phyloP scores from a whole-genome alignment of 495 filamentous ascomycete genomes.

The Penicillium daleae region DNA sequence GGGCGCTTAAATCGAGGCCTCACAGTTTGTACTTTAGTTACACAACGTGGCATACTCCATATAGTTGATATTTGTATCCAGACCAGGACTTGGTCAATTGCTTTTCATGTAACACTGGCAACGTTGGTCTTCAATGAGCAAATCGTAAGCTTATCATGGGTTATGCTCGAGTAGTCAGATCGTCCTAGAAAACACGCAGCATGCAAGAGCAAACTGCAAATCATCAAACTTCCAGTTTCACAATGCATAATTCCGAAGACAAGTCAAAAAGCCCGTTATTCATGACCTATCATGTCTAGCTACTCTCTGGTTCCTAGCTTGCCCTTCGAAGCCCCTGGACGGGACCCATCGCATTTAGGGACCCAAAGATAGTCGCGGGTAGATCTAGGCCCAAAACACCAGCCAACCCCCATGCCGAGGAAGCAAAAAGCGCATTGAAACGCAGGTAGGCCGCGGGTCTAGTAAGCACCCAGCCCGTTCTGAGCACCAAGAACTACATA shows the following conservation, averaged over 20 bases:
- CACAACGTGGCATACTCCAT: background rate
- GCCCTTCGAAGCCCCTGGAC: slow-evolving; percentile 10
- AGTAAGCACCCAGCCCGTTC: background rate
- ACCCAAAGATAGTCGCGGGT: slow-evolving; percentile 20
- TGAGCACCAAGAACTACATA: too few relatives aligned
- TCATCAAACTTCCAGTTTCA: too few relatives aligned
- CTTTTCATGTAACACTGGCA: background rate
- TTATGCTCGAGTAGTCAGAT: background rate
- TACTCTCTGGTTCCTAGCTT: background rate
- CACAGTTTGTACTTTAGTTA: background rate
- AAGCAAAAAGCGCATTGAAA: background rate
- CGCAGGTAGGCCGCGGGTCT: background rate
- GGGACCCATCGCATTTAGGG: slow-evolving; percentile 10
- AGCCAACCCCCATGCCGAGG: background rate
- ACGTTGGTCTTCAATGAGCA: background rate
- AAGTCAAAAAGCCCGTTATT: background rate
- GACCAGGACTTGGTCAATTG: too few relatives aligned
- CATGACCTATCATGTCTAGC: background rate
- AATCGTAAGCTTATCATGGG: background rate
- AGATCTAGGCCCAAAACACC: slow-evolving; percentile 10
- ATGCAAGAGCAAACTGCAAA: too few relatives aligned
- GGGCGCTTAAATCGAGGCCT: slow-evolving; percentile 5
- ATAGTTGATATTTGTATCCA: too few relatives aligned
- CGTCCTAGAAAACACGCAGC: too few relatives aligned
- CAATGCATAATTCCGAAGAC: background rate